Evolutionary conservation across 352 stramenopile genomes (phyloP).

Genomic region (Globisporangium barbulae): DNA sequence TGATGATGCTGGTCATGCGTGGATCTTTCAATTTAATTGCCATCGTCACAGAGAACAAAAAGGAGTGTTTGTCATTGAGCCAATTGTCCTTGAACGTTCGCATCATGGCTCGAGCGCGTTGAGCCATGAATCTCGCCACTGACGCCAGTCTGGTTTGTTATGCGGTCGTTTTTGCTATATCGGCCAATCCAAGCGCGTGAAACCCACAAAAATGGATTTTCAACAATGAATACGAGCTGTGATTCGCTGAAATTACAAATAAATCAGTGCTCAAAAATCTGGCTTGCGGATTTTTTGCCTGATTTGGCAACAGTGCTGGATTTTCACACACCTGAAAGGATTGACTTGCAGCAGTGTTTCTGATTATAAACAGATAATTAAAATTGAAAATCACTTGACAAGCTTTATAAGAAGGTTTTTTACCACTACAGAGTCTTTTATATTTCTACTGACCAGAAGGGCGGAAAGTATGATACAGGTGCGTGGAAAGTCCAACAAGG

Average conservation of each 20-base stretch:
- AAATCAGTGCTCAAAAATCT: constrained; percentile 12
- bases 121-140: constrained; percentile 8
- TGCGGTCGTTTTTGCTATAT: not conserved
- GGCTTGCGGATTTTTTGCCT: constrained; percentile 7
- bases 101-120: not conserved
- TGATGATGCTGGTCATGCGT: too few relatives aligned
- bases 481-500: constrained; percentile 1
- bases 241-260: not conserved
- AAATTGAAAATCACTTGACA: not conserved
- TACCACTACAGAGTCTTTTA: not conserved
- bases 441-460: not conserved
- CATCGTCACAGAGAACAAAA: too few relatives aligned
- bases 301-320: constrained; percentile 3
- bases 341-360: too few relatives aligned
- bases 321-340: not conserved
- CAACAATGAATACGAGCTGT: too few relatives aligned
- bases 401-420: not conserved
- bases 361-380: too few relatives aligned
- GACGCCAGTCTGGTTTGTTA: constrained; percentile 5
- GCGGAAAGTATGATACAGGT: not conserved
- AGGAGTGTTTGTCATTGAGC: not conserved
- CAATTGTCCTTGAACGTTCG: not conserved
- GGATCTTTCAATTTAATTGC: too few relatives aligned
- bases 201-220: constrained; percentile 9
- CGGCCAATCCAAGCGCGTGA: not conserved